These are phyloP conservation scores for Hygrophorus russula DNA, from an alignment of 768 basidiomycete genomes.

Conservation along the genomic window DNA sequence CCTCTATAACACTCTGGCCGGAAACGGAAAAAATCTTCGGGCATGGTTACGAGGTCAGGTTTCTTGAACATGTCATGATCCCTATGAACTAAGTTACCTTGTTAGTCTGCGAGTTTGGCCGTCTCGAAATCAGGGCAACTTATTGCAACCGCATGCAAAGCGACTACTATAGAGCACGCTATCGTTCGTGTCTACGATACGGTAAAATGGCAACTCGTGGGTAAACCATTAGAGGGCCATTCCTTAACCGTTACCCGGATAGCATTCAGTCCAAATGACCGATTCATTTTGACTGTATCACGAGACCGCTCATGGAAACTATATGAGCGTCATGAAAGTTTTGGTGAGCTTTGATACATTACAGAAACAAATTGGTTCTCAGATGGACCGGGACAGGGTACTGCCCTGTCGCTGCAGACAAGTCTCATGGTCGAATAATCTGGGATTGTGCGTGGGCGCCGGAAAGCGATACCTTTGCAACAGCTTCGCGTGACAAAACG, in stretches of 20 bases:
- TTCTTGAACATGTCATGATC: background rate
- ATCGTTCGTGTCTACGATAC: conserved; percentile 77
- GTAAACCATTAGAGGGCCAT: conserved; percentile 73
- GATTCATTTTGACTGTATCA: conserved; percentile 71
- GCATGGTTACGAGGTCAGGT: conserved; percentile 87
- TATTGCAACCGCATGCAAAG: conserved; percentile 86
- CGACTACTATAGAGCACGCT: conserved; percentile 82
- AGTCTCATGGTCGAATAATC: conserved; percentile 85
- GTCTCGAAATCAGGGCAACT: conserved; percentile 58
- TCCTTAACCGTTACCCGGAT: conserved; percentile 83
- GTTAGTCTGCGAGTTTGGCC: conserved; percentile 69
- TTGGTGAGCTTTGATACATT: conserved; percentile 22
- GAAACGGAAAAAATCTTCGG: conserved; percentile 96
- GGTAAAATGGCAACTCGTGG: conserved; percentile 55
- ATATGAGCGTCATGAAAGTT: conserved; percentile 38
- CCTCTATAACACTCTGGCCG: conserved; percentile 86
- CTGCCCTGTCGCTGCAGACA: conserved; percentile 53
- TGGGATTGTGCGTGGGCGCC: conserved; percentile 90
- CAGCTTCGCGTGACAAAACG: conserved; percentile 92
- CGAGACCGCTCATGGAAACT: conserved; percentile 89
- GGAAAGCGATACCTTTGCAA: conserved; percentile 75
- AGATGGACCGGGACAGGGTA: conserved; percentile 35
- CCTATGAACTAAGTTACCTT: background rate
- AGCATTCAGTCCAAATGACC: conserved; percentile 81
- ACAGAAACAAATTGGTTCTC: background rate